These are phyloP conservation scores for Leishmania turanica DNA, from an alignment of 208 protist genomes.

Conservation along the genomic window DNA sequence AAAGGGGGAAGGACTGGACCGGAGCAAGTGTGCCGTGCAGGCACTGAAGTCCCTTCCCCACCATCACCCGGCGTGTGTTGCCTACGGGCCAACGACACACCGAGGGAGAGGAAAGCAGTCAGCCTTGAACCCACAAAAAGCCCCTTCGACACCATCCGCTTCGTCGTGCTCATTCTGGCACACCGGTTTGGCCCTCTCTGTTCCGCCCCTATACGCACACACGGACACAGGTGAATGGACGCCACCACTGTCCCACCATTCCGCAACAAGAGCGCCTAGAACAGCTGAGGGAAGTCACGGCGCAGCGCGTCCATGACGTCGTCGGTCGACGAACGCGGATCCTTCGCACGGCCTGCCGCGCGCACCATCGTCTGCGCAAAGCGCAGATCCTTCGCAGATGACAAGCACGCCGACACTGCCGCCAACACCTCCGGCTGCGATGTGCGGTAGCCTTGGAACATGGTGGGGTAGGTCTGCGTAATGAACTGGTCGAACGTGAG, in stretches of 20 bases:
- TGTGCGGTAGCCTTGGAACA: constrained; percentile 82
- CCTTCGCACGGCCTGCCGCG: constrained; percentile 61
- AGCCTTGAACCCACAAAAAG: background rate
- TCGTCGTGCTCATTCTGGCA: background rate
- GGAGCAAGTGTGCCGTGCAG: background rate
- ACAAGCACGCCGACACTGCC: constrained; percentile 68
- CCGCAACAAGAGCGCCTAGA: constrained; percentile 16
- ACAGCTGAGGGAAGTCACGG: constrained; percentile 67
- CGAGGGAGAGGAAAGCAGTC: background rate
- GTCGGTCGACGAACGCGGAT: constrained; percentile 67
- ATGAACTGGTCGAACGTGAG: constrained; percentile 87
- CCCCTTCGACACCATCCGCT: background rate
- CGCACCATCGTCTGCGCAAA: constrained; percentile 71
- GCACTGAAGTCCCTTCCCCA: background rate
- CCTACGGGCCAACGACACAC: no score
- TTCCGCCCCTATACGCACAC: background rate
- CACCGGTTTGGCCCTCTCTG: background rate
- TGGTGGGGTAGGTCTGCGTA: constrained; percentile 55
- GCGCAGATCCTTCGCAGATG: constrained; percentile 51
- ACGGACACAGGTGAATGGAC: background rate
- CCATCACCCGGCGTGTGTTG: background rate
- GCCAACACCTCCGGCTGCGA: constrained; percentile 74
- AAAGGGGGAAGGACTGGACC: background rate
- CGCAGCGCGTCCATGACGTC: constrained; percentile 76
- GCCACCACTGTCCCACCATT: background rate